Conservation (phyloP, 2,329 filamentous ascomycete species). For the Xylariaceae sp. region DNA sequence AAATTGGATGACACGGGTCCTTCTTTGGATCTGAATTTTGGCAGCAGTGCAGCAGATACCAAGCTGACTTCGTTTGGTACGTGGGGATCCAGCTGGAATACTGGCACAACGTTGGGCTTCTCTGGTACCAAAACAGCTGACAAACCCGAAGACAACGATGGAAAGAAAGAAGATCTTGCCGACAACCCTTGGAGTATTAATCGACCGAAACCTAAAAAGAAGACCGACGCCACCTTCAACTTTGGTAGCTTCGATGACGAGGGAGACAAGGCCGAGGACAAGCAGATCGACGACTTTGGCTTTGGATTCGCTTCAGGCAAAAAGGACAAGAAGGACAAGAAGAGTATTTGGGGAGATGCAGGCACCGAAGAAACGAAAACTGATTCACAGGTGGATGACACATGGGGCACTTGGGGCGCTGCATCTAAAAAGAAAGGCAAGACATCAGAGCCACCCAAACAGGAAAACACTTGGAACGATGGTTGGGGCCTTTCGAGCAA, state of each 20-base stretch:
- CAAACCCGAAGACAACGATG: slow-evolving; percentile 36
- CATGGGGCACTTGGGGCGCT: slow-evolving; percentile 34
- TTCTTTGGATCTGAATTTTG: slow-evolving; percentile 53
- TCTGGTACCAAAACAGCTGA: slow-evolving; percentile 32
- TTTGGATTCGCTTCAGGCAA: slow-evolving; percentile 21
- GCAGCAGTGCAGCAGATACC: slow-evolving; percentile 35
- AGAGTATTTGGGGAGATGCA: slow-evolving; percentile 35
- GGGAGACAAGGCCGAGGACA: slow-evolving; percentile 35
- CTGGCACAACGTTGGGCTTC: slow-evolving; percentile 44
- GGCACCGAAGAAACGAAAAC: slow-evolving; percentile 32
- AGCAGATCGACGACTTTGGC: slow-evolving; percentile 28
- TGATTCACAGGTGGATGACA: slow-evolving; percentile 25
- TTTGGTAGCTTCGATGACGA: slow-evolving; percentile 45
- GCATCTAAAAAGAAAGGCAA: slow-evolving; percentile 29
- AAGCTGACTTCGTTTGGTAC: slow-evolving; percentile 46
- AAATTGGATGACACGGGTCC: slow-evolving; percentile 60
- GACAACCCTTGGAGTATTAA: slow-evolving; percentile 49
- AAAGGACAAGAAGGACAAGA: slow-evolving; percentile 37
- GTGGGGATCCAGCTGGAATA: slow-evolving; percentile 59
- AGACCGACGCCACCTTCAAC: slow-evolving; percentile 41
- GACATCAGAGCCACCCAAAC: slow-evolving; percentile 14
- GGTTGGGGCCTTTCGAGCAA: slow-evolving; percentile 9
- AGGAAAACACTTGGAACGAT: slow-evolving; percentile 15
- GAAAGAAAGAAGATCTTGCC: slow-evolving; percentile 39
- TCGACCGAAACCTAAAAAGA: slow-evolving; percentile 49